Conservation (phyloP, 345 rosid genomes). For the Capsella bursapastoris region DNA sequence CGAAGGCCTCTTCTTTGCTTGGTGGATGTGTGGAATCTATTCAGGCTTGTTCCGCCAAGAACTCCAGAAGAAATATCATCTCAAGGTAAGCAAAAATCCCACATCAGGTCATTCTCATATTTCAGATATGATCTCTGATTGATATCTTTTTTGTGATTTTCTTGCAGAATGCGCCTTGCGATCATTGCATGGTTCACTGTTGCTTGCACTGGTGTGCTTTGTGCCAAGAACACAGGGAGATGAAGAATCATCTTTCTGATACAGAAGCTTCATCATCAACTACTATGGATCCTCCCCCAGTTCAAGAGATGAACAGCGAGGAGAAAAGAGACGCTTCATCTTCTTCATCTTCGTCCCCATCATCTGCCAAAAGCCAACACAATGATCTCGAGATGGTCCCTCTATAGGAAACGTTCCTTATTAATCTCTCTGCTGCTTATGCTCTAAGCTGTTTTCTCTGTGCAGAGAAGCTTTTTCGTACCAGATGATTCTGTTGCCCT, state of each 20-base stretch:
- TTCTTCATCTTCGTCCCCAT: slow-evolving; percentile 44
- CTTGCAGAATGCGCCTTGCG: slow-evolving; percentile 80
- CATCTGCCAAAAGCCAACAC: slow-evolving; percentile 50
- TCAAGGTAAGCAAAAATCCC: slow-evolving; percentile 57
- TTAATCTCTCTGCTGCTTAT: slow-evolving; percentile 25
- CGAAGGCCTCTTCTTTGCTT: slow-evolving; percentile 75
- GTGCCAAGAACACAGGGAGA: slow-evolving; percentile 94
- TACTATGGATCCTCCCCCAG: slow-evolving; percentile 70
- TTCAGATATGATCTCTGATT: slow-evolving; percentile 9
- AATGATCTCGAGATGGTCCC: slow-evolving; percentile 61
- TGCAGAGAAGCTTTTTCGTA: slow-evolving; percentile 38
- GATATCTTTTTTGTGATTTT: neutral
- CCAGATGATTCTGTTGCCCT: slow-evolving; percentile 28
- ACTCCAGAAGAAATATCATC: slow-evolving; percentile 86
- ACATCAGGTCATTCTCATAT: slow-evolving; percentile 1
- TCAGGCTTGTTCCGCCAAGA: slow-evolving; percentile 78
- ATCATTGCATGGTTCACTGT: slow-evolving; percentile 83
- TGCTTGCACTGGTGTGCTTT: slow-evolving; percentile 92
- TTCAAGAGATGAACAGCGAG: slow-evolving; percentile 69
- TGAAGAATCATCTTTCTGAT: slow-evolving; percentile 79
- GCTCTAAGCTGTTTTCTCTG: slow-evolving; percentile 28
- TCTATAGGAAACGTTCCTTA: slow-evolving; percentile 44
- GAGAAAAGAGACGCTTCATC: slow-evolving; percentile 40
- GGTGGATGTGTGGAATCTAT: slow-evolving; percentile 94
- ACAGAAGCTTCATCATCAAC: slow-evolving; percentile 51